A percentile compares a stretch with the other conserved stretches of the same genome.
These are phyloP conservation scores for Cryphonectria nitschkei DNA, from an alignment of 2,329 filamentous ascomycete genomes.

Conservation along the genomic window DNA sequence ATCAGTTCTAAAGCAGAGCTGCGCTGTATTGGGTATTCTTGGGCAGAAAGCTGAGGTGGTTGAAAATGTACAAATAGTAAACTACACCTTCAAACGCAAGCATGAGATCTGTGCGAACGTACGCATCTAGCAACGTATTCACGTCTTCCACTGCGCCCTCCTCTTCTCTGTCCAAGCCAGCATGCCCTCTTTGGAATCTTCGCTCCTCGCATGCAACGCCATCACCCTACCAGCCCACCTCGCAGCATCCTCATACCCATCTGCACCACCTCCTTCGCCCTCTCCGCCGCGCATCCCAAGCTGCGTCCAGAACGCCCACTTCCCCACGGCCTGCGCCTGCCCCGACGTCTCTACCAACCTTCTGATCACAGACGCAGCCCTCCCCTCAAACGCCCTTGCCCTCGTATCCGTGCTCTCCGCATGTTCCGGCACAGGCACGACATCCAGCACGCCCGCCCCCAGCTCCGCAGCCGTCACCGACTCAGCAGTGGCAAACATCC, in stretches of 20 bases:
- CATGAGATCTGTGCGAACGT: neutral
- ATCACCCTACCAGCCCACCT: conserved; percentile 37
- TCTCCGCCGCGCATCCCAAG: conserved; percentile 28
- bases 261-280: conserved; percentile 22
- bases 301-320: conserved; percentile 43
- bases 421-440: conserved; percentile 28
- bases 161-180: conserved; percentile 35
- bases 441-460: conserved; percentile 35
- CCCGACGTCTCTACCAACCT: conserved; percentile 33
- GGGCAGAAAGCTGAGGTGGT: no score
- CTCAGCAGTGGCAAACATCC: conserved; percentile 39
- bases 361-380: conserved; percentile 34
- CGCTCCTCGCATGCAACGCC: conserved; percentile 36
- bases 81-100: neutral
- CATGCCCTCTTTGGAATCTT: conserved; percentile 38
- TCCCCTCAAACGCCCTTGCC: conserved; percentile 32
- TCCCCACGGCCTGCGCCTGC: conserved; percentile 39
- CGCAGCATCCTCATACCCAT: conserved; percentile 35
- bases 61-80: neutral
- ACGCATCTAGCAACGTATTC: neutral
- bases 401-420: conserved; percentile 28
- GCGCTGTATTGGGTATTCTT: neutral
- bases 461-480: conserved; percentile 33
- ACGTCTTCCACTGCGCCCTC: conserved; percentile 34
- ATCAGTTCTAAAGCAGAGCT: conserved; percentile 50